These are phyloP conservation scores for Parathielavia hyrcaniae DNA, from an alignment of 495 filamentous ascomycete genomes.

Conservation along the genomic window DNA sequence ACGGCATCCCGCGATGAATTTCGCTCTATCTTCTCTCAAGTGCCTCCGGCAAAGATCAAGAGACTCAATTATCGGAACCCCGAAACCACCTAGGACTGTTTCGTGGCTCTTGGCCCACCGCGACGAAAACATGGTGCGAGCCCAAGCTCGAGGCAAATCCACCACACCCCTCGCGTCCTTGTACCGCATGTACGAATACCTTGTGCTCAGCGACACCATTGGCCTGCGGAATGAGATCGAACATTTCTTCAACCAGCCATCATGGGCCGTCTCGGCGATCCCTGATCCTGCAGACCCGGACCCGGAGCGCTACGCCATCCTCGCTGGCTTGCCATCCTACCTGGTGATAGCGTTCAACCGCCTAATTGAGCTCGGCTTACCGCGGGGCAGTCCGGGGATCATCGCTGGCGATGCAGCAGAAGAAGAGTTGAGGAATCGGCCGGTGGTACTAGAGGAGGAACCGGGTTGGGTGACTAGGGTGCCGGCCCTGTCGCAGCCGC, in stretches of 20 bases:
- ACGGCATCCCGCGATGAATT: background rate
- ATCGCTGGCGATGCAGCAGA: background rate
- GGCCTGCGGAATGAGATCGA: slow-evolving; percentile 11
- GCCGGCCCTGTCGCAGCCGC: slow-evolving; percentile 2
- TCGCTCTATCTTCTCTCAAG: background rate
- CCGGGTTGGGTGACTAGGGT: slow-evolving; percentile 8
- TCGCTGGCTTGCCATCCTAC: slow-evolving; percentile 1
- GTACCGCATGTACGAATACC: slow-evolving; percentile 11
- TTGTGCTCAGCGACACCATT: background rate
- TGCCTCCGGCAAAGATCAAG: background rate
- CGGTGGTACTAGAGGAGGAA: slow-evolving; percentile 3
- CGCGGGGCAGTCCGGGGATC: slow-evolving; percentile 1
- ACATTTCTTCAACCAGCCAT: slow-evolving; percentile 1
- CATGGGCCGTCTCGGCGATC: slow-evolving; percentile 4
- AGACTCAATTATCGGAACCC: too few species aligned
- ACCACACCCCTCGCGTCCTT: background rate
- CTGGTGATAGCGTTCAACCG: slow-evolving; percentile 1
- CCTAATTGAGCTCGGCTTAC: slow-evolving; percentile 1
- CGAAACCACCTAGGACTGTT: background rate
- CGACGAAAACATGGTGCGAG: background rate
- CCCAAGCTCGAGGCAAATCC: background rate
- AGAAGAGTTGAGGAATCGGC: background rate
- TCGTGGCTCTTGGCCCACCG: slow-evolving; percentile 6
- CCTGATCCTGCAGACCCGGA: background rate
- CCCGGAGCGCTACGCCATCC: slow-evolving; percentile 7